Base-by-base conservation (phyloP, 208 protist species). In the Trypanosoma congolense region DNA sequence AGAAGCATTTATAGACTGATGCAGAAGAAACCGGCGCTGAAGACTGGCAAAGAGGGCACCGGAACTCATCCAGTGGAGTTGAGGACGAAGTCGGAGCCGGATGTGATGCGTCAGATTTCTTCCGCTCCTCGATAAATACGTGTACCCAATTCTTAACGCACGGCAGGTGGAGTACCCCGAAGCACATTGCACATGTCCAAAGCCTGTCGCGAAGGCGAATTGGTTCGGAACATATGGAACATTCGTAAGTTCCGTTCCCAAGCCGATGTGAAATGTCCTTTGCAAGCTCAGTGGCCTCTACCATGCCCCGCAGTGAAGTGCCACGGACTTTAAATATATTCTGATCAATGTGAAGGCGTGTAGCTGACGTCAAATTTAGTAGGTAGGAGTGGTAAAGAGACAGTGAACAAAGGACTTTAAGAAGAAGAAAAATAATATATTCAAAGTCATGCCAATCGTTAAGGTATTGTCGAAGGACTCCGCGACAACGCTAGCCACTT, bases 11-110 rank as follows among this genome's bases (percentile, higher is more conserved):
- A 55, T 76, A 89, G 26, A 63, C 60, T 19, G 41, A 47, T 8
- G 69, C 53, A 44, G 62, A 58, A 24, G 14, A 50, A 14, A 57
- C 58, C 4, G 44, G 30, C 48, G 59, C 43, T 19, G 76, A 50
- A 14, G 65, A 61, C 40, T 79, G 77, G 68, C 87, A 93, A 19
- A 87, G 56, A 8, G 87, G 83, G 50, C 87, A 93, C 28, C 69
- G 69, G 48, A 93, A 88, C 40, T 77, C 64, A 41, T 60, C 70
- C 4, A 54, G 6, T 16, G 55, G 40, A 68, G 44, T 47, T 1
- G 24, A 24, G n/a, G 53, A 16, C 0, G 54, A 30, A 12, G 36
- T 56, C 19, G 42, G 6, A 18, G 25, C n/a, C 14, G 59, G 68
- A 18, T 61, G 70, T 12, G 36, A 53, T 26, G 53, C 47, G 25